Evolutionary conservation across 441 rosid species (phyloP).

Genomic region (Pelargonium australe): DNA sequence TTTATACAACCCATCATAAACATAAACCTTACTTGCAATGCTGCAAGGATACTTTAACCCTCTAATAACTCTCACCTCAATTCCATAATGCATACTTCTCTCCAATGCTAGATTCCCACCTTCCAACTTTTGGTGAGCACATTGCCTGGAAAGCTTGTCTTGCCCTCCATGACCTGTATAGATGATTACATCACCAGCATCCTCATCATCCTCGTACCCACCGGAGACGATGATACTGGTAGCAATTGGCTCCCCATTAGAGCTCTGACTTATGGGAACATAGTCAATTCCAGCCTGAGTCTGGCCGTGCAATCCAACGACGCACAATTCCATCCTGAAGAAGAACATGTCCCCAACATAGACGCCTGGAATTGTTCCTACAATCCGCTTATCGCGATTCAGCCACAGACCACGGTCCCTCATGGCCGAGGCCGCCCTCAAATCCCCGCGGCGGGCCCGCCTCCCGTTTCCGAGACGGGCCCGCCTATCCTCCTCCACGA

Average conservation of each 20-base stretch:
- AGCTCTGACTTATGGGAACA: conserved; percentile 49
- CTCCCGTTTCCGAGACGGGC: conserved; percentile 23
- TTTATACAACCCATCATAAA: conserved; percentile 73
- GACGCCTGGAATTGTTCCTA: conserved; percentile 72
- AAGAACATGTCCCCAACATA: conserved; percentile 69
- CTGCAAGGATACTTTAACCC: conserved; percentile 61
- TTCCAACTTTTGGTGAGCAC: conserved; percentile 64
- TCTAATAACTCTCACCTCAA: conserved; percentile 81
- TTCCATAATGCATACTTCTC: conserved; percentile 77
- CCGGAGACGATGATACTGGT: conserved; percentile 75
- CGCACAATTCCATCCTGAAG: conserved; percentile 60
- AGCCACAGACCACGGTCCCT: conserved; percentile 54
- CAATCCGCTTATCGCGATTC: conserved; percentile 58
- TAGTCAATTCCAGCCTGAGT: conserved; percentile 81
- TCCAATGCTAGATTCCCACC: conserved; percentile 86
- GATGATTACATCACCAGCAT: conserved; percentile 50
- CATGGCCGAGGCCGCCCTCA: conserved; percentile 58
- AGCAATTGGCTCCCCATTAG: conserved; percentile 72
- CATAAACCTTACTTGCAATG: conserved; percentile 56
- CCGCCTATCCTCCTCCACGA: conserved; percentile 39
- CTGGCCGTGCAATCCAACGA: conserved; percentile 72
- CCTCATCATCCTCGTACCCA: conserved; percentile 86
- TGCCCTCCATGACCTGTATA: conserved; percentile 94
- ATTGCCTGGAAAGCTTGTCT: conserved; percentile 52
- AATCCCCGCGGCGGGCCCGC: conserved; percentile 42